Percentiles rank a stretch among this genome's conserved stretches.
Evolutionary conservation across 2,329 filamentous ascomycete genomes (phyloP).

Genomic region (Dactylellina parvicollis): DNA sequence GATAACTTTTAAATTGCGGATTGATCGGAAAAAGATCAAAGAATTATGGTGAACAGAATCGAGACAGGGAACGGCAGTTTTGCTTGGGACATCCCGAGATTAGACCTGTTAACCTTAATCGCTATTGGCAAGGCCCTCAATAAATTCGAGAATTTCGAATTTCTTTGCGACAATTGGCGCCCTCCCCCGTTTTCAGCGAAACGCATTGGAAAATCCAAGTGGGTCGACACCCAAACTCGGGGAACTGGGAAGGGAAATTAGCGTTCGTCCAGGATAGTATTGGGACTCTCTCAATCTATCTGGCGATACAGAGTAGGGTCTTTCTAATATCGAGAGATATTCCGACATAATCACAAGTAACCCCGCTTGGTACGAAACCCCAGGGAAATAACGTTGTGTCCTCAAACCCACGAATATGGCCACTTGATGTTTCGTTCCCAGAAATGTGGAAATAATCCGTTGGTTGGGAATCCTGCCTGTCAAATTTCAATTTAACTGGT

Average conservation of each 20-base stretch:
- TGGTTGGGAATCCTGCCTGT: constrained; percentile 6
- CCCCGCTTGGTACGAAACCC: not conserved
- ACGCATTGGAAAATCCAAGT: constrained; percentile 8
- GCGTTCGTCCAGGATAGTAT: constrained; percentile 24
- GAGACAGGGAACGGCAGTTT: constrained; percentile 35
- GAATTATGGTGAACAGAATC: constrained; percentile 40
- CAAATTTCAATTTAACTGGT: constrained; percentile 4
- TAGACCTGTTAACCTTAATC: constrained; percentile 21
- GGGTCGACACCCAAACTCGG: constrained; percentile 46
- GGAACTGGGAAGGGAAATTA: constrained; percentile 52
- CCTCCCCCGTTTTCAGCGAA: constrained; percentile 23
- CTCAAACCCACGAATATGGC: constrained; percentile 6
- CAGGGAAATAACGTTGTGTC: not conserved
- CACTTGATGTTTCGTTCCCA: not conserved
- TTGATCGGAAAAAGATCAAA: not conserved
- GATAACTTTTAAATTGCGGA: no score
- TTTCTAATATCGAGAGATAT: not conserved
- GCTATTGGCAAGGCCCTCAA: constrained; percentile 4
- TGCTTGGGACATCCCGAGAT: constrained; percentile 46
- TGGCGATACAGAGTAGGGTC: not conserved
- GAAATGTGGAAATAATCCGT: constrained; percentile 21
- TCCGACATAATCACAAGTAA: not conserved
- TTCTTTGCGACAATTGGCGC: not conserved
- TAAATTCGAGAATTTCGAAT: constrained; percentile 35
- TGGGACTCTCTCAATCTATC: constrained; percentile 18